Conservation (phyloP, 2,329 filamentous ascomycete genomes). For the Fusarium scirpi region DNA sequence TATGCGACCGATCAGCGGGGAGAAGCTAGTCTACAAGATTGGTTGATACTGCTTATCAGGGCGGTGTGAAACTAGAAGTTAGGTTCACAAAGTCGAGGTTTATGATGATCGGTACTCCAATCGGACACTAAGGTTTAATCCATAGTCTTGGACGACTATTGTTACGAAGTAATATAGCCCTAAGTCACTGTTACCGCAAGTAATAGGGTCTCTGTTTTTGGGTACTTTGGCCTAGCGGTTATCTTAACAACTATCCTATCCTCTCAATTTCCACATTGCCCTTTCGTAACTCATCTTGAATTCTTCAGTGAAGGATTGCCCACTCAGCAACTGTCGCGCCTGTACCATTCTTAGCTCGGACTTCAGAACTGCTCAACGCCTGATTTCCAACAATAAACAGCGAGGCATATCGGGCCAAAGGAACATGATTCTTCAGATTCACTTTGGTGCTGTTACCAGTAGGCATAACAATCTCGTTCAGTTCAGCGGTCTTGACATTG, state of each 20-base stretch:
- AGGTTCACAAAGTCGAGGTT: too few relatives aligned
- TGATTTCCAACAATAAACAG: background rate
- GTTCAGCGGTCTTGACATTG: background rate
- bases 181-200: too few relatives aligned
- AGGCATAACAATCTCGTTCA: background rate
- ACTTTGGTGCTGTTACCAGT: background rate
- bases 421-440: background rate
- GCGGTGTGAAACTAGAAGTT: rapidly evolving
- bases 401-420: background rate
- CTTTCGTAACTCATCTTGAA: too few relatives aligned
- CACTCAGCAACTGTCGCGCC: conserved; percentile 5
- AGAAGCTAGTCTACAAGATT: conserved; percentile 53
- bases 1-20: conserved; percentile 56
- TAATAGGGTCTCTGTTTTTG: too few relatives aligned
- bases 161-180: too few relatives aligned
- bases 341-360: background rate
- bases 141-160: too few relatives aligned
- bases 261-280: too few relatives aligned
- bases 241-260: too few relatives aligned
- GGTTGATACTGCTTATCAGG: rapidly evolving
- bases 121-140: too few relatives aligned
- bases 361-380: background rate
- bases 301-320: background rate
- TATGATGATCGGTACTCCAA: too few relatives aligned
- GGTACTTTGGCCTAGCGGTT: too few relatives aligned